A percentile compares a stretch with the other conserved stretches of the same genome.
These are phyloP conservation scores for Leccinum subrobustum DNA, from an alignment of 1,284 basidiomycete species.

Conservation along the genomic window DNA sequence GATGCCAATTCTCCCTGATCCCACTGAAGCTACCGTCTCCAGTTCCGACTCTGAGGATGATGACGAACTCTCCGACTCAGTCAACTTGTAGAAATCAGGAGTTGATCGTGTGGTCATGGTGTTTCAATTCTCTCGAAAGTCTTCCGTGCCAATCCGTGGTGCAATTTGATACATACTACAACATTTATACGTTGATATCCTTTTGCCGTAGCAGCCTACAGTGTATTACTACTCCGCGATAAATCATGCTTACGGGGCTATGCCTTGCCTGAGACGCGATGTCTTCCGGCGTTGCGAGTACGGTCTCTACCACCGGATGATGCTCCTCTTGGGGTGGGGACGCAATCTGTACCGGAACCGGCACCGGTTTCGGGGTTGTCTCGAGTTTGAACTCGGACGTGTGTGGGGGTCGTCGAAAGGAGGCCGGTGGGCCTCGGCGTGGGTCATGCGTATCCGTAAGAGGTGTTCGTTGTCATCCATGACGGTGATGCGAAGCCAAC, in stretches of 20 bases:
- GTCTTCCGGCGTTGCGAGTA: slow-evolving; percentile 17
- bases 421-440: slow-evolving; percentile 34
- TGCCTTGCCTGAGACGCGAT: slow-evolving; percentile 14
- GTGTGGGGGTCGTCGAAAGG: slow-evolving; percentile 33
- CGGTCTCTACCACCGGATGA: slow-evolving; percentile 8
- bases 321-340: slow-evolving; percentile 20
- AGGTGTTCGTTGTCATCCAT: slow-evolving; percentile 37
- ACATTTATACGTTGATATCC: too few species aligned
- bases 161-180: too few species aligned
- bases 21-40: too few species aligned
- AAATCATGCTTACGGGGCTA: slow-evolving; percentile 17
- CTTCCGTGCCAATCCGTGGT: too few species aligned
- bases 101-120: too few species aligned
- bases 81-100: too few species aligned
- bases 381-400: slow-evolving; percentile 35
- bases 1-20: too few species aligned
- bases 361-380: slow-evolving; percentile 24
- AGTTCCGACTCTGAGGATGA: too few species aligned
- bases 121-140: too few species aligned
- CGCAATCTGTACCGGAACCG: slow-evolving; percentile 8
- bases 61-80: too few species aligned
- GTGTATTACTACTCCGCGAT: too few species aligned
- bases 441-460: slow-evolving; percentile 36
- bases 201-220: too few species aligned
- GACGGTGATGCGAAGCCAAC: slow-evolving; percentile 36